A percentile compares a stretch with the other conserved stretches of the same genome.
These are phyloP conservation scores for Eucalyptus leucophloia DNA, from an alignment of 345 rosid species.

Conservation along the genomic window DNA sequence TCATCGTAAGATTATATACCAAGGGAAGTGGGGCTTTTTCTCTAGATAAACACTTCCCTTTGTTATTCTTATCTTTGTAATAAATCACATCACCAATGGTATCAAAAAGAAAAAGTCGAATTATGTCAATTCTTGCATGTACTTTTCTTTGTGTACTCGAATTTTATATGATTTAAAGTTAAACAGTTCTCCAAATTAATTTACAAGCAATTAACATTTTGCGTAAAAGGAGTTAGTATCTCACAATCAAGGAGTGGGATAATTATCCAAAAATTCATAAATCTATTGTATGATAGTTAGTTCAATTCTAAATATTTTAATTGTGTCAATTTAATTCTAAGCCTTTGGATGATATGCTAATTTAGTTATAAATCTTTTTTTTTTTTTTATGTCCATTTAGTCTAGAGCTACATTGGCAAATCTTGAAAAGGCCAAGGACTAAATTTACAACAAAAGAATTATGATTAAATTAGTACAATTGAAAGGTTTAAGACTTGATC, in stretches of 20 bases:
- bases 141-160: background rate
- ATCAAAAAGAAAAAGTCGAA: background rate
- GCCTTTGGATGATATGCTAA: too few species aligned
- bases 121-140: background rate
- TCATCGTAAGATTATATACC: background rate
- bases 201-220: background rate
- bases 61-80: background rate
- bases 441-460: too few species aligned
- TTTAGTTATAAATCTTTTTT: too few species aligned
- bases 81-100: background rate
- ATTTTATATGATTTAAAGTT: background rate
- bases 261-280: too few species aligned
- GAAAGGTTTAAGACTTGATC: too few species aligned
- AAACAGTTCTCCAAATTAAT: background rate
- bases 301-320: too few species aligned
- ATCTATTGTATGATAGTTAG: rapidly evolving
- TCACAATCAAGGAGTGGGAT: background rate
- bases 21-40: background rate
- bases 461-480: too few species aligned
- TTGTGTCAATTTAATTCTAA: too few species aligned
- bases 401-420: too few species aligned
- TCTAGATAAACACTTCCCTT: background rate
- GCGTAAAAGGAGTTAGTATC: background rate
- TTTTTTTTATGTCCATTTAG: too few species aligned
- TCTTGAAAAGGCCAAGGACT: too few species aligned